Evolutionary conservation across 129 eudicot species (phyloP).

Genomic region (Ambrosia trifida): DNA sequence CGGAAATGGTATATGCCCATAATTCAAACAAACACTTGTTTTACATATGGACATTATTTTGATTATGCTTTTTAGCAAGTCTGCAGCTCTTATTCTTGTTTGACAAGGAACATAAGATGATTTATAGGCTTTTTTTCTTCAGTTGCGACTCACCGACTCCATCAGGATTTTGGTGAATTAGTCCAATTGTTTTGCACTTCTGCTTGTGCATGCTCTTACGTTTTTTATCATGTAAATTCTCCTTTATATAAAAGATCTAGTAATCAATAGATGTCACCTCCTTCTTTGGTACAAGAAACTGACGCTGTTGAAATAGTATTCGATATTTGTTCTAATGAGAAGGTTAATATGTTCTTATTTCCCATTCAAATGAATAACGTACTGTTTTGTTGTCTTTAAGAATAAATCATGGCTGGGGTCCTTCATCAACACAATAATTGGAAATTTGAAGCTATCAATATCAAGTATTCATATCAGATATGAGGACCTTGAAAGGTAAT

Average conservation of each 20-base stretch:
- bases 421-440: conserved; percentile 85
- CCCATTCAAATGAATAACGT: conserved; percentile 32
- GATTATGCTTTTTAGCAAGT: conserved; percentile 13
- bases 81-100: conserved; percentile 5
- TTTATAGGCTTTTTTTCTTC: conserved; percentile 3
- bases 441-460: conserved; percentile 92
- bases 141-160: background rate
- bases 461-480: conserved; percentile 98
- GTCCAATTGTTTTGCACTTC: conserved; percentile 20
- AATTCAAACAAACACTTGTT: conserved; percentile 13
- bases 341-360: conserved; percentile 15
- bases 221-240: conserved; percentile 10
- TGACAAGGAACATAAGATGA: conserved; percentile 16
- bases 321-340: background rate
- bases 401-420: conserved; percentile 98
- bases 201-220: conserved; percentile 2
- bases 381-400: conserved; percentile 46
- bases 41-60: conserved; percentile 8
- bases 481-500: conserved; percentile 93
- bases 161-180: conserved; percentile 1
- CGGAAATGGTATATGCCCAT: conserved; percentile 70
- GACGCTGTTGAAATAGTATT: conserved; percentile 12
- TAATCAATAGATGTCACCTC: conserved; percentile 11
- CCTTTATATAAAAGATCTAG: conserved; percentile 1
- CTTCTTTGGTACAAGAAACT: conserved; percentile 1